phyloP scores from a whole-genome alignment of 75 land plant genomes.

The Pinus taeda region DNA sequence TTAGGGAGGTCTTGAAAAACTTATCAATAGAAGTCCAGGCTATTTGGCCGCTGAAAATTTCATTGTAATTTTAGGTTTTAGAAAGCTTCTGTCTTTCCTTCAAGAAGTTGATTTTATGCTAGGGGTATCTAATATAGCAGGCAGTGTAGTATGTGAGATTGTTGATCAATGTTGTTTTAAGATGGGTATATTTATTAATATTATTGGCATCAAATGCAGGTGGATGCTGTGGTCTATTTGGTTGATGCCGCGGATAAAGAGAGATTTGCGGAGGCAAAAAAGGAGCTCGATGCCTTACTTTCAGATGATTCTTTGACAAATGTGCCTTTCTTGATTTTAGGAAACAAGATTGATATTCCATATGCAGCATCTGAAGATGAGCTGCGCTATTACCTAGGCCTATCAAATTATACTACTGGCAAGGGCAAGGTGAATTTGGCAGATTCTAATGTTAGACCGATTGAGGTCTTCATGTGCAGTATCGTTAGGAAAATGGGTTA shows the following conservation, averaged over 20 bases:
- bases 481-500: slow-evolving; percentile 87
- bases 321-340: slow-evolving; percentile 72
- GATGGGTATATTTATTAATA: too few relatives aligned
- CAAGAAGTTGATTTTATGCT: too few relatives aligned
- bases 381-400: slow-evolving; percentile 56
- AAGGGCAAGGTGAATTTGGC: slow-evolving; percentile 68
- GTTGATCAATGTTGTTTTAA: too few relatives aligned
- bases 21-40: too few relatives aligned
- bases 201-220: slow-evolving; percentile 24
- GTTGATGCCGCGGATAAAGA: slow-evolving; percentile 81
- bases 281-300: slow-evolving; percentile 82
- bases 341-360: slow-evolving; percentile 70
- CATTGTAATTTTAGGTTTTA: too few relatives aligned
- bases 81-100: too few relatives aligned
- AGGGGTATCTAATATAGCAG: too few relatives aligned
- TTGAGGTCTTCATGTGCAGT: slow-evolving; percentile 88
- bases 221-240: slow-evolving; percentile 83
- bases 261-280: slow-evolving; percentile 77
- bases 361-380: slow-evolving; percentile 82
- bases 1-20: too few relatives aligned
- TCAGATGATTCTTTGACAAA: slow-evolving; percentile 64
- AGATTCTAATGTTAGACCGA: slow-evolving; percentile 62
- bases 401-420: slow-evolving; percentile 75
- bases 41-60: too few relatives aligned
- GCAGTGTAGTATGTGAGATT: too few relatives aligned